Evolutionary conservation across 768 basidiomycete species (phyloP).

Genomic region (Tephrocybe sp.): DNA sequence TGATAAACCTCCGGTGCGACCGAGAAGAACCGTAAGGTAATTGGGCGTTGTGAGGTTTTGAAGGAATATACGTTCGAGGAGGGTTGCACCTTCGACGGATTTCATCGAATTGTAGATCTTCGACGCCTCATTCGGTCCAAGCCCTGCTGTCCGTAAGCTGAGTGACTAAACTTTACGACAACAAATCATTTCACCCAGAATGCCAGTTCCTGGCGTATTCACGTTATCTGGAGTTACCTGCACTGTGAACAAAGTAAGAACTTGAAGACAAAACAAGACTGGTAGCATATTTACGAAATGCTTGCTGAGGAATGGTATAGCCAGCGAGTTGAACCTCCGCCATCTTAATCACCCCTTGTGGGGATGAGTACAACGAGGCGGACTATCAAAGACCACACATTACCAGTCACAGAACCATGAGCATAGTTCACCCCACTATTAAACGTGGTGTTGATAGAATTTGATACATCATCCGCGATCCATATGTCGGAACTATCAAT

Average conservation of each 20-base stretch:
- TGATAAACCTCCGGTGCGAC: slow-evolving; percentile 42
- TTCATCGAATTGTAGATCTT: slow-evolving; percentile 34
- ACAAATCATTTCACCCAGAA: slow-evolving; percentile 18
- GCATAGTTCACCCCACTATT: slow-evolving; percentile 49
- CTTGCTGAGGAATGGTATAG: slow-evolving; percentile 41
- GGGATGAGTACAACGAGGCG: background rate
- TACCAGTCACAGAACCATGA: slow-evolving; percentile 50
- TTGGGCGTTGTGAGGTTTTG: slow-evolving; percentile 58
- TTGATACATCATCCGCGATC: slow-evolving; percentile 44
- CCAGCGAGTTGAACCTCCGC: slow-evolving; percentile 43
- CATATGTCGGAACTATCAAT: slow-evolving; percentile 58
- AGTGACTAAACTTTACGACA: background rate
- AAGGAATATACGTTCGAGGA: slow-evolving; percentile 64
- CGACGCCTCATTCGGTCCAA: slow-evolving; percentile 62
- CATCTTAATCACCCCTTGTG: slow-evolving; percentile 42
- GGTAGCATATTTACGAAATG: slow-evolving; percentile 38
- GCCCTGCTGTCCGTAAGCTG: slow-evolving; percentile 41
- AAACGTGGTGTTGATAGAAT: slow-evolving; percentile 34
- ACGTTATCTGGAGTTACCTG: slow-evolving; percentile 29
- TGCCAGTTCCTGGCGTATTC: slow-evolving; percentile 29
- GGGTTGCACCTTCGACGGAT: slow-evolving; percentile 41
- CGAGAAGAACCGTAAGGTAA: slow-evolving; percentile 61
- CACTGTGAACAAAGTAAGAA: slow-evolving; percentile 28
- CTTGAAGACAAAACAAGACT: background rate
- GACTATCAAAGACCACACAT: slow-evolving; percentile 3